Evolutionary conservation across 73 alveolate genomes (phyloP), one percentile per base, ranked within the genome.

Genomic region (Durusdinium trenchii): DNA sequence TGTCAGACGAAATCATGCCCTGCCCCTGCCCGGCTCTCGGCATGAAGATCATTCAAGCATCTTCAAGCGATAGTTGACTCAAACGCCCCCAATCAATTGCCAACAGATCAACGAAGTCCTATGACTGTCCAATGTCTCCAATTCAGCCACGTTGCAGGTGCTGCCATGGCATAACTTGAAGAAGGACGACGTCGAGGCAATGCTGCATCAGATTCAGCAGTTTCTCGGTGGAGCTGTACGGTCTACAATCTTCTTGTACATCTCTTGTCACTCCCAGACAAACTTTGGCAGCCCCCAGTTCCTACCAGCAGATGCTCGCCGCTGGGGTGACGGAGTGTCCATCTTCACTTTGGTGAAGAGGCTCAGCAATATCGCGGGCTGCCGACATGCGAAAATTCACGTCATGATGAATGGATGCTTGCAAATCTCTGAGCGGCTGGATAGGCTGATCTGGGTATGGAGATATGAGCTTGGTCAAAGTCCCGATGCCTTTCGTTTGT

Each of bases 351-450:
- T 84, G 52, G 69, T 84, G 43, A 23, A n/a, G 28, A 48, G 30
- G 40, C 45, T 84, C 43, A 76, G 86, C 86, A 76, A 18, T 43
- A 16, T 76, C 30, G 60, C n/a, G 16, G 60, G 60, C 60, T 48
- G 67, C 54, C 46, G n/a, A 20, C 47, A 32, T 14, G 67, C 71
- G 35, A 64, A 69, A 50, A 81, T 81, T 48, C 92, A 81, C 47
- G 92, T 81, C 47, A 81, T 38, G 32, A 35, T 81, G 62, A 81
- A 81, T 81, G 92, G 92, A 64, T 81, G 92, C 92, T 28, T 81
- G 92, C 47, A 2, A 12, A 12, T 40, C 45, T 57, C 86, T 43
- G 36, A 23, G 5, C 7, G 86, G 60, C 60, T 47, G n/a, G 92
- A 81, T 35, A 28, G 71, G 48, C 14, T 46, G 67, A 45, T 16